Base-by-base conservation (phyloP, 2,329 filamentous ascomycete genomes). In the Bipolaris oryzae region DNA sequence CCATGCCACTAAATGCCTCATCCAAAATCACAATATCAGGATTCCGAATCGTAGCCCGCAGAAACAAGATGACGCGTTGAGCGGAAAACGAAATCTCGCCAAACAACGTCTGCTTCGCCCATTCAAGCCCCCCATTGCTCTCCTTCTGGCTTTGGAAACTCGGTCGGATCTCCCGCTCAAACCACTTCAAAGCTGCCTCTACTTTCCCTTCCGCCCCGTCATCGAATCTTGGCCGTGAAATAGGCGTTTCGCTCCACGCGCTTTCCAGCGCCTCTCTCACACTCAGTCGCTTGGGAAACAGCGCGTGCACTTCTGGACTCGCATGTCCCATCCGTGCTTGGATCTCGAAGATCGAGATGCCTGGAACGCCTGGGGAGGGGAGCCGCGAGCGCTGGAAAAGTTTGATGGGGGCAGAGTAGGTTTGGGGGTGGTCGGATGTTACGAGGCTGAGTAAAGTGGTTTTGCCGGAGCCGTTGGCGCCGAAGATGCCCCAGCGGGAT, bases 341-440 rank as follows among this genome's bases (percentile, higher is more conserved):
- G 7, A 99, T 86, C 61, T 98, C 93, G 81, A 96, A 98, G 56
- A 97, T 89, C 0, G 91, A 96, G 33, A 98, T 87, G 0, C 91
- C 92, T 0, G 84, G 84, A 51, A 85, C 74, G 0, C 89, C 90
- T 0, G 85, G 84, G 53, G 89, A 85, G 0, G 94, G 92, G 0
- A 97, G 81, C 18, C 95, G 86, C 52, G 89, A 89, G 20, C 87
- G 87, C 0, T 92, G 92, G 72, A 99, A 98, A 13, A 97, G 82
- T 65, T 86, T 89, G 58, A 99, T 89, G 0, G 94, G 93, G 21
- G 93, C 85, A 0, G 91, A 91, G 74, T 98, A 99, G 0, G 93
- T 88, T 75, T 98, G 94, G 0, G 95, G 95, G 68, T 99, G 95
- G 70, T 99, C 95, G 1, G 94, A 98, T 57, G 91, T 96, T 57